Evolutionary conservation across 148 eudicot genomes (phyloP).

Genomic region (Amaranthus cruentus): DNA sequence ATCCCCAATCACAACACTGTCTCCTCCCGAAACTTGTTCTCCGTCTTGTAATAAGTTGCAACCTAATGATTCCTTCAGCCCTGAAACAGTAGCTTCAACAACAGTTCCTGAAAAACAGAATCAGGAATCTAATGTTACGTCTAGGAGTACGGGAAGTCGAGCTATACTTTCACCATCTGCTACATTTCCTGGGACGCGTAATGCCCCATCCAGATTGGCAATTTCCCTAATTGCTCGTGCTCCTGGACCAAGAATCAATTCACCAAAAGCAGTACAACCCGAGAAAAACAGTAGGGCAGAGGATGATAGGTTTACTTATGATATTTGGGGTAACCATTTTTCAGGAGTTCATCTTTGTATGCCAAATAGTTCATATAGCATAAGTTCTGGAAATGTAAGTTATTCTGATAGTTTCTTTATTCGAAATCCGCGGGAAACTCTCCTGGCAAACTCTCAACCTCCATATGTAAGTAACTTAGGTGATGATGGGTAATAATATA

Average conservation of each 20-base stretch:
- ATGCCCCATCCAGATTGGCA: conserved; percentile 33
- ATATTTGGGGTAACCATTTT: conserved; percentile 88
- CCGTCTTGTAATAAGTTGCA: conserved; percentile 30
- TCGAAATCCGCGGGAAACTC: conserved; percentile 46
- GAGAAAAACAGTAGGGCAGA: conserved; percentile 28
- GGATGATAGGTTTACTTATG: conserved; percentile 54
- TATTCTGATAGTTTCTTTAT: conserved; percentile 69
- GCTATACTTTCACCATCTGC: conserved; percentile 55
- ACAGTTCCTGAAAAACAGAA: conserved; percentile 18
- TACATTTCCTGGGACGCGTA: conserved; percentile 44
- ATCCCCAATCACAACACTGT: conserved; percentile 45
- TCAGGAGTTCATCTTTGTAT: conserved; percentile 39
- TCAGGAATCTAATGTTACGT: conserved; percentile 8
- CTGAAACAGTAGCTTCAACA: conserved; percentile 25
- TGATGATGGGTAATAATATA: conserved; percentile 37
- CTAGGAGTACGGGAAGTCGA: conserved; percentile 27
- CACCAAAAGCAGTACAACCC: conserved; percentile 26
- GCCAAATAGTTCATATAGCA: conserved; percentile 26
- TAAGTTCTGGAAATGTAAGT: conserved; percentile 24
- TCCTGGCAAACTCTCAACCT: conserved; percentile 37
- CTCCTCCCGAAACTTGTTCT: conserved; percentile 38
- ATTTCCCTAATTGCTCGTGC: conserved; percentile 59
- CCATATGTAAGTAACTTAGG: conserved; percentile 42
- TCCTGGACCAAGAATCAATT: conserved; percentile 55
- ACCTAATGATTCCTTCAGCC: conserved; percentile 17